Evolutionary conservation across 2,329 filamentous ascomycete genomes (phyloP), one percentile per base, ranked within the genome.

Genomic region (Ceratocystis ficicola): DNA sequence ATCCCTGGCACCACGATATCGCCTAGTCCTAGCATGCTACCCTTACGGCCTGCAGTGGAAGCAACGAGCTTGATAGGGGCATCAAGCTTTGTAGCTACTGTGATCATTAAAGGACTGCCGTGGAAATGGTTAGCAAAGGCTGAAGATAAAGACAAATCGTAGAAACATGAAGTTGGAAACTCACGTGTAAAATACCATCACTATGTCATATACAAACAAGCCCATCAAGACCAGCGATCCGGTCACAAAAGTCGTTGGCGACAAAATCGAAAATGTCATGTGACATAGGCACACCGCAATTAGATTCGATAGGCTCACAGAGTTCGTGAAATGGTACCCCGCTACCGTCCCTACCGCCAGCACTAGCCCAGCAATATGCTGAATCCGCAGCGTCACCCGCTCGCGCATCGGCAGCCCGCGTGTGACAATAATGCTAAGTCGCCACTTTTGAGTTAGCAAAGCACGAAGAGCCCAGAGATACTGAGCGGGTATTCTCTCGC

Each of bases 1-100:
- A 97, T 90, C 7, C 93, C 94, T 0, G 93, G 93, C 2, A 99
- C 80, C 1, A 96, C 89, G 67, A 99, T 89, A 72, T 99, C 93
- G n/a, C 93, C 93, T 0, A 97, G 81, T 0, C 93, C 93, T 6
- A 99, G 85, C 82, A 97, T 95, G 64, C 89, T 83, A 32, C 79
- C 77, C 30, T 86, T 85, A n/a, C 82, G 81, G 1, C 88, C 86
- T 1, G 88, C 86, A 1, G 79, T 77, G 25, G 79, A 74, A 69
- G 96, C 95, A 4, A 94, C 81, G 6, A 99, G 83, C 74, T 96
- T 97, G 74, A 96, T 94, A 0, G 93, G 94, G 0, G 93, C 89
- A 70, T 99, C 93, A 30, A 99, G 79, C 50, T 87, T 88, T 6
- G 87, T 95, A 12, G 93, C 94, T 7, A 99, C 89, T 0, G 88